Conservation (phyloP, 495 filamentous ascomycete genomes). For the Hypoxylon fuscum region DNA sequence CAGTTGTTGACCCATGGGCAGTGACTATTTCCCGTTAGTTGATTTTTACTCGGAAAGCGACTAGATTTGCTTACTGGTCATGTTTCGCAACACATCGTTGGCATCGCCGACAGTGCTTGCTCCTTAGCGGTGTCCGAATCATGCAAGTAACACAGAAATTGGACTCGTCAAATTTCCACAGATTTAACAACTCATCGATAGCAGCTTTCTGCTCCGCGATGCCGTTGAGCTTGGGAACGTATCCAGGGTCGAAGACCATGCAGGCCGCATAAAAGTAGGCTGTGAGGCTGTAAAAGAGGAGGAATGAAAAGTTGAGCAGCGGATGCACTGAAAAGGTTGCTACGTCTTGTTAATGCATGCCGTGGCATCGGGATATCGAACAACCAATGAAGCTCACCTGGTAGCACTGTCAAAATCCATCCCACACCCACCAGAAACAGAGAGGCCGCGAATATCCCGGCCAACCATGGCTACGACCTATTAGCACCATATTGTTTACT, state of each 20-base stretch:
- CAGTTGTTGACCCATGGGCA: slow-evolving; percentile 99
- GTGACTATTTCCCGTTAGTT: slow-evolving; percentile 72
- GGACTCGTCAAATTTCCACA: slow-evolving; percentile 90
- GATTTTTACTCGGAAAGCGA: not conserved
- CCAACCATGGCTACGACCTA: slow-evolving; percentile 76
- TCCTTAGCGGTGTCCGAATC: slow-evolving; percentile 87
- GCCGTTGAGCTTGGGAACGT: slow-evolving; percentile 90
- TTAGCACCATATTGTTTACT: slow-evolving; percentile 20
- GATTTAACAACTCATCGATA: slow-evolving; percentile 81
- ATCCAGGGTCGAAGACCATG: slow-evolving; percentile 91
- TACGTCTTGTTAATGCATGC: slow-evolving; percentile 46
- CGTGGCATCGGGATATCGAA: not conserved
- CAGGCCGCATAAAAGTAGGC: slow-evolving; percentile 85
- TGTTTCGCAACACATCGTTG: slow-evolving; percentile 93
- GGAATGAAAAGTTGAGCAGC: slow-evolving; percentile 79
- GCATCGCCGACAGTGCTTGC: slow-evolving; percentile 94
- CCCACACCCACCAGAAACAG: slow-evolving; percentile 83
- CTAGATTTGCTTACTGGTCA: slow-evolving; percentile 80
- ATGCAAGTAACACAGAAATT: slow-evolving; percentile 96
- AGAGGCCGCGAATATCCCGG: slow-evolving; percentile 90
- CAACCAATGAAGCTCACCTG: slow-evolving; percentile 45
- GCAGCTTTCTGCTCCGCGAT: slow-evolving; percentile 85
- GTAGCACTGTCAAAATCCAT: slow-evolving; percentile 78
- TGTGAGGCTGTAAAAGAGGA: slow-evolving; percentile 68
- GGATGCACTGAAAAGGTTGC: slow-evolving; percentile 70